Evolutionary conservation across 495 filamentous ascomycete species (phyloP), one percentile per base, ranked within the genome.

Genomic region (Trichoderma asperelloides): DNA sequence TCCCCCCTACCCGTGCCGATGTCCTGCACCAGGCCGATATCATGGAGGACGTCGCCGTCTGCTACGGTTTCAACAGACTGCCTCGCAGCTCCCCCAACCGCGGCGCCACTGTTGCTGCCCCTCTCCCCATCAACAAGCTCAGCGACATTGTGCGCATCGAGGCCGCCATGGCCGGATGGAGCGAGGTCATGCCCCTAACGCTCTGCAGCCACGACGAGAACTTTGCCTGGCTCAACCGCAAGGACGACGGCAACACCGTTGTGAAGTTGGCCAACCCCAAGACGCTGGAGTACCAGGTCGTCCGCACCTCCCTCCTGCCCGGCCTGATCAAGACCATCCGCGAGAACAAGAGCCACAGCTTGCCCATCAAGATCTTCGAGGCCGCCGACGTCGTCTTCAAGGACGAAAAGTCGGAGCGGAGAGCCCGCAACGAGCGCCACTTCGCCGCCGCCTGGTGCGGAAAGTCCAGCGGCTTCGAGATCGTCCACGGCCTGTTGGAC

Each of bases 181-280:
- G 86, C 23, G 95, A 99, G 78, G 95, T 96, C 28, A 88, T 99
- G 87, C 95, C 95, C 5, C 83, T 99, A 18, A 97, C 97, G 72
- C 85, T 99, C 63, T 99, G 95, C 85, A 96, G 92, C 18, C 93
- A 98, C 75, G 95, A 97, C 74, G 95, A 99, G 84, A 99, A 98
- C 80, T 99, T 97, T 75, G 89, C 81, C 60, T 97, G 92, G 92
- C 82, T 99, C 45, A 96, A 98, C 78, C 90, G 94, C 67, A 86
- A 87, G 69, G 93, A 97, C 69, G 90, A 97, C 70, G 93, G 95
- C 62, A 87, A 79, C 25, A 93, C 88, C 0, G 92, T 92, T 7
- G 88, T 99, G 69, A 89, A 85, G 73, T 88, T 99, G 49, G 91
- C 91, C 66, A 99, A 99, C 78, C 95, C 95, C 65, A 98, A 98